Base-by-base conservation (phyloP, 176 grass and related monocot species). In the Aegilops tauschii region DNA sequence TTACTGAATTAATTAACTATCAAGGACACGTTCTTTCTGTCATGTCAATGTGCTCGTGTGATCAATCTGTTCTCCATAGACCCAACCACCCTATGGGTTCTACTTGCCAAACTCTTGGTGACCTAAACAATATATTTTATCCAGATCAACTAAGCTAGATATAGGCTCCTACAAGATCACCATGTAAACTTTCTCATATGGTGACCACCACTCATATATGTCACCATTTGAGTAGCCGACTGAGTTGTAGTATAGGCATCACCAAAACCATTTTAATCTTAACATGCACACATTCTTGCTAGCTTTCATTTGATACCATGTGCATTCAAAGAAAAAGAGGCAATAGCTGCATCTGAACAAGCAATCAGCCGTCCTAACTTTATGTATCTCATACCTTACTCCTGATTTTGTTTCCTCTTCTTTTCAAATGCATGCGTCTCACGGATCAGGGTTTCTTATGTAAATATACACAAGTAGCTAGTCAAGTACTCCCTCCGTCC, bases 61-160 rank as follows among this genome's bases (percentile, higher is more conserved):
- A 59, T 79, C 44, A 18, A 79, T 72, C 11, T 71, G 20, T 34
- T 27, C 47, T 86, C 36, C 40, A 62, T 40, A 45, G n/a, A 69
- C 73, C 80, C 65, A 68, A 84, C 76, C 12, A 74, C 89, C 80
- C 25, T 90, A 47, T 21, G 52, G 32, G 58, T 42, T 69, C 29
- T 23, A 69, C 70, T 87, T 80, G 68, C 83, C 89, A 87, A 87
- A 69, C 47, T 76, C 68, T 87, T 68, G 75, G 85, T 66, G 62
- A 32, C 45, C 47, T 69, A 83, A 73, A 42, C 52, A 35, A 70
- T 42, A 59, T 36, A 74, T 65, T 39, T 76, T 78, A 77, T 6
- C 20, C 36, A 8, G 49, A 74, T 34, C 59, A 61, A 8, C 14
- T 28, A 79, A 83, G 42, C 74, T 80, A 74, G 20, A 75, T 18